A percentile compares a stretch with the other conserved stretches of the same genome.
These are phyloP conservation scores for Raffaelea ambrosiae DNA, from an alignment of 2,329 filamentous ascomycete species.

Conservation along the genomic window DNA sequence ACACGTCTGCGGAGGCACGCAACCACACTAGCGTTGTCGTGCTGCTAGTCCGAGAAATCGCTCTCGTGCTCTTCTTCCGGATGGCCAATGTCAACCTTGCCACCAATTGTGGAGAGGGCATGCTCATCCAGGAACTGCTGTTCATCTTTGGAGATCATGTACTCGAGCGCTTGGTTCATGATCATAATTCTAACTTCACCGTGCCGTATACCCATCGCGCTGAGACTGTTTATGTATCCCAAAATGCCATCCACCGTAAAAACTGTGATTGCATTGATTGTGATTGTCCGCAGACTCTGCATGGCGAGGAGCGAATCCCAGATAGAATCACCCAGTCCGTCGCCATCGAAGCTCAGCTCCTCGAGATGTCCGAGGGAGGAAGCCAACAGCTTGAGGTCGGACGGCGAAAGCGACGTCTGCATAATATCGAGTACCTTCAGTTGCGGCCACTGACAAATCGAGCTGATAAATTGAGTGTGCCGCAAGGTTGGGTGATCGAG, in stretches of 20 bases:
- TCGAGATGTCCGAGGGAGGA: slow-evolving; percentile 38
- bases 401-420: slow-evolving; percentile 38
- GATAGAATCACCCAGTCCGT: slow-evolving; percentile 38
- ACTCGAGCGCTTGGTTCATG: slow-evolving; percentile 21
- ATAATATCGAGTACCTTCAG: slow-evolving; percentile 45
- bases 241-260: slow-evolving; percentile 45
- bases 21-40: no score
- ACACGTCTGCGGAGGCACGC: no score
- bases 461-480: slow-evolving; percentile 19
- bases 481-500: slow-evolving; percentile 21
- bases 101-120: slow-evolving; percentile 19
- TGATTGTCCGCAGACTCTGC: slow-evolving; percentile 39
- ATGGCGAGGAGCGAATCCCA: slow-evolving; percentile 27
- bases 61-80: slow-evolving; percentile 27
- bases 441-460: slow-evolving; percentile 41
- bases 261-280: slow-evolving; percentile 43
- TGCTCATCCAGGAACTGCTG: slow-evolving; percentile 16
- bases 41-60: slow-evolving; percentile 22
- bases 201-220: slow-evolving; percentile 6
- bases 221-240: slow-evolving; percentile 28
- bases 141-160: slow-evolving; percentile 18
- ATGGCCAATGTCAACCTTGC: slow-evolving; percentile 25
- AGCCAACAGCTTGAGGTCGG: slow-evolving; percentile 40
- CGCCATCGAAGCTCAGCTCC: slow-evolving; percentile 47
- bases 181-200: slow-evolving; percentile 24